A percentile compares a stretch with the other conserved stretches of the same genome.
Conservation (phyloP, 129 eudicot genomes). For the Pittosporum tobira region DNA sequence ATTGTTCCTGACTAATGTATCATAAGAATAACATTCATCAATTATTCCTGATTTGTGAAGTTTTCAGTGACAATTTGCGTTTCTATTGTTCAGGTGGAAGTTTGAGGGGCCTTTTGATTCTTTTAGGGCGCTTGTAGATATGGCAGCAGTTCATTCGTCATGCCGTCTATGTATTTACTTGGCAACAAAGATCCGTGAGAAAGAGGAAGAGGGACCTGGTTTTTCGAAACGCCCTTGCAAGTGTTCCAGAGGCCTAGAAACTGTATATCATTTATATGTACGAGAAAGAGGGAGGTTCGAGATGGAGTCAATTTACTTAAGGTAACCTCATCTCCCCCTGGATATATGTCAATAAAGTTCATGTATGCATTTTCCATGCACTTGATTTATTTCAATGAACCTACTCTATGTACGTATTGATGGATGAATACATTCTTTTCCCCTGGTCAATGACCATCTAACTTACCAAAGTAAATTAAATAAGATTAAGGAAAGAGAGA, state of each 20-base stretch:
- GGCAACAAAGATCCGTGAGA: slow-evolving; percentile 71
- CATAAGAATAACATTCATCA: too few relatives aligned
- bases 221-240: slow-evolving; percentile 80
- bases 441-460: too few relatives aligned
- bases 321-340: slow-evolving; percentile 28
- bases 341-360: not conserved
- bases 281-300: slow-evolving; percentile 93
- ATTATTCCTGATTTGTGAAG: not conserved
- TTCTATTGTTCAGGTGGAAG: slow-evolving; percentile 58
- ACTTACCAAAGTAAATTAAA: too few relatives aligned
- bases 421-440: not conserved
- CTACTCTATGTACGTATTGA: not conserved
- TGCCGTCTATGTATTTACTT: slow-evolving; percentile 82
- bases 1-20: too few relatives aligned
- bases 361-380: not conserved
- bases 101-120: slow-evolving; percentile 94
- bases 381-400: not conserved
- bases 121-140: slow-evolving; percentile 92
- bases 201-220: slow-evolving; percentile 42
- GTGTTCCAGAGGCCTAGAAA: slow-evolving; percentile 59
- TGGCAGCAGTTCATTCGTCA: slow-evolving; percentile 98
- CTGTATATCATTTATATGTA: slow-evolving; percentile 67
- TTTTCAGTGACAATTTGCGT: not conserved
- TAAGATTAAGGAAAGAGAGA: not conserved
- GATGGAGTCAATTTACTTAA: slow-evolving; percentile 69